Evolutionary conservation across 345 rosid species (phyloP).

Genomic region (Moricandia arvensis): DNA sequence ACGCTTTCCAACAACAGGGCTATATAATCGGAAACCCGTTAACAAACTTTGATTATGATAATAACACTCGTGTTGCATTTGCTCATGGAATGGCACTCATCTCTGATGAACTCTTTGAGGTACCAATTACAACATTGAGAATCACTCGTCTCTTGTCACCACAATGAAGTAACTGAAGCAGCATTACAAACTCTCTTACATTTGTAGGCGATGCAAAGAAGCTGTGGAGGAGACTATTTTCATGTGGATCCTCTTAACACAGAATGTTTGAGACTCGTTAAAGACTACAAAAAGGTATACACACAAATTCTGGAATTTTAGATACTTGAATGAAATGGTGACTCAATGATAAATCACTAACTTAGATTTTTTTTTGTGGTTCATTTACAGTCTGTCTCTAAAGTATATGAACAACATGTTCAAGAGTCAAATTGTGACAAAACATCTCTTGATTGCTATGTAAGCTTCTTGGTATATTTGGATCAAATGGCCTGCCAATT

Average conservation of each 20-base stretch:
- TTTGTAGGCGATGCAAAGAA: conserved; percentile 48
- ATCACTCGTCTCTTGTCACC: background rate
- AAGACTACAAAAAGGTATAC: background rate
- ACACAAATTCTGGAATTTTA: background rate
- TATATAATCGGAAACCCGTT: conserved; percentile 56
- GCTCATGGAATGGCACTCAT: conserved; percentile 45
- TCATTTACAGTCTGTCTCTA: conserved; percentile 10
- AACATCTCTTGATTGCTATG: conserved; percentile 21
- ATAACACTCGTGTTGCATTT: conserved; percentile 47
- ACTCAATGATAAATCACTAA: background rate
- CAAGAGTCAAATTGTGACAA: background rate
- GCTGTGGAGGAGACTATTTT: conserved; percentile 39
- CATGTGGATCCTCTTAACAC: conserved; percentile 33
- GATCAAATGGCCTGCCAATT: background rate
- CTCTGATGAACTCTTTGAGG: conserved; percentile 65
- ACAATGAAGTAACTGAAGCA: background rate
- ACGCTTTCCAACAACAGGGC: conserved; percentile 44
- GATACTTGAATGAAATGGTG: background rate
- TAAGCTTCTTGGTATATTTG: conserved; percentile 12
- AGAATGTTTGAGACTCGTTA: conserved; percentile 39
- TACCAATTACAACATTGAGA: background rate
- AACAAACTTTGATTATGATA: conserved; percentile 42
- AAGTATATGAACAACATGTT: background rate
- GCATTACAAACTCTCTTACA: background rate
- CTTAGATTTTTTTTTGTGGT: background rate